Evolutionary conservation across 2,329 filamentous ascomycete species (phyloP).

Genomic region (Trichoderma harzianum): DNA sequence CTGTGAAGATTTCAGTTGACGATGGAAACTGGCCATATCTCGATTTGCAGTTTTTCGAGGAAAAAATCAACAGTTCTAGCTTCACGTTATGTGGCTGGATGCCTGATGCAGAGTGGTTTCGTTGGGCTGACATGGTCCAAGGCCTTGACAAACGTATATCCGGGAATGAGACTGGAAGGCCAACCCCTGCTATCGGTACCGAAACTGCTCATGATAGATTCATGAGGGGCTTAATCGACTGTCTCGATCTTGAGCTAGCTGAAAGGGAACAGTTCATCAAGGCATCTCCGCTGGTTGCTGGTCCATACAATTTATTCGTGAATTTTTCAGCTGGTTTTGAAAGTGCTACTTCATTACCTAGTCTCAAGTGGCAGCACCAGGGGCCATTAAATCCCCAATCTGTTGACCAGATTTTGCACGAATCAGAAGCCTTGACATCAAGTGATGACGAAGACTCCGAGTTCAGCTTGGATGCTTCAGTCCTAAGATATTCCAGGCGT

Average conservation of each 20-base stretch:
- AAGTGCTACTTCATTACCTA: neutral
- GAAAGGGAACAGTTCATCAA: constrained; percentile 28
- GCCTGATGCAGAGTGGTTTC: constrained; percentile 38
- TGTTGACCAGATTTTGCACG: neutral
- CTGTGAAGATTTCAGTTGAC: constrained; percentile 15
- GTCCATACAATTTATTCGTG: constrained; percentile 35
- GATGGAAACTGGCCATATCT: constrained; percentile 34
- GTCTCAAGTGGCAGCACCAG: constrained; percentile 27
- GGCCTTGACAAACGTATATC: constrained; percentile 29
- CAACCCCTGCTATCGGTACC: neutral
- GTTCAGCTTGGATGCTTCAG: neutral
- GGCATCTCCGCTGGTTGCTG: constrained; percentile 25
- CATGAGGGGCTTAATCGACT: constrained; percentile 35
- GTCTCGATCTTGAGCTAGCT: constrained; percentile 46
- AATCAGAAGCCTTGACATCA: constrained; percentile 11
- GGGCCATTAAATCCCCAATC: constrained; percentile 26
- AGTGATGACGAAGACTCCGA: constrained; percentile 19
- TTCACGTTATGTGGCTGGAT: constrained; percentile 44
- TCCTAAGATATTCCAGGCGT: neutral
- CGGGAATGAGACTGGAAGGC: neutral
- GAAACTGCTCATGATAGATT: constrained; percentile 24
- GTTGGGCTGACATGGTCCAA: constrained; percentile 30
- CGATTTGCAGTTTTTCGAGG: constrained; percentile 35
- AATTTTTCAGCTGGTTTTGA: constrained; percentile 23
- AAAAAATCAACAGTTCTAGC: constrained; percentile 31